Evolutionary conservation across 2,329 filamentous ascomycete genomes (phyloP), one percentile per base, ranked within the genome.

Genomic region (Talaromyces atroroseus): DNA sequence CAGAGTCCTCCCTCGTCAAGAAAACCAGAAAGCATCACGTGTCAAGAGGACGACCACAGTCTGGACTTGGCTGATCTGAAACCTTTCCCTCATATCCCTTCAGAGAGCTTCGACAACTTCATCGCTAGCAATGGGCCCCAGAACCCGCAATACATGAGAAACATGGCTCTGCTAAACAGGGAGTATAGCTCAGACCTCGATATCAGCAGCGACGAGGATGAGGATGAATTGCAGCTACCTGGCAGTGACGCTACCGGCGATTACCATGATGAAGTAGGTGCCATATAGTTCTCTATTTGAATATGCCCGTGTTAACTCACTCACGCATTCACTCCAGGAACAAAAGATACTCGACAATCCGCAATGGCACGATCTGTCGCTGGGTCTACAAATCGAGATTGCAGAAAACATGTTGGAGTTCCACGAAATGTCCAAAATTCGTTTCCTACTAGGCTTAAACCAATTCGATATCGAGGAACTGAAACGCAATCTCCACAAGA

Each of bases 301-400:
- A 40, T 3, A 40, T 11, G n/a, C 16, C 18, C 36, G 4, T 40
- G 36, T 18, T 40, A 18, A 40, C n/a, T 18, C 14, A 18, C 14
- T 11, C n/a, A n/a, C n/a, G n/a, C n/a, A n/a, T n/a, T n/a, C n/a
- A n/a, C 20, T 11, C 24, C 40, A 52, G 42, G 49, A 32, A 24
- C 11, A 36, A 26, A 38, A 26, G 24, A 24, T 61, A 49, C 57
- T 58, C 10, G 42, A 52, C 4, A 48, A 63, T 32, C 66, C 66
- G 10, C 40, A 62, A 51, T 75, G 72, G 73, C 53, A 47, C 20
- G 69, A 74, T 38, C 58, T 75, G 5, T 61, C 63, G 16, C 60
- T 59, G 16, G 62, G 60, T 3, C 60, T 75, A 20, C 68, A 70
- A 54, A 63, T 67, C 3, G 72, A 74, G 51, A 74, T 75, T 14